phyloP scores from a whole-genome alignment of 441 rosid genomes.

The Adansonia rubrostipa region DNA sequence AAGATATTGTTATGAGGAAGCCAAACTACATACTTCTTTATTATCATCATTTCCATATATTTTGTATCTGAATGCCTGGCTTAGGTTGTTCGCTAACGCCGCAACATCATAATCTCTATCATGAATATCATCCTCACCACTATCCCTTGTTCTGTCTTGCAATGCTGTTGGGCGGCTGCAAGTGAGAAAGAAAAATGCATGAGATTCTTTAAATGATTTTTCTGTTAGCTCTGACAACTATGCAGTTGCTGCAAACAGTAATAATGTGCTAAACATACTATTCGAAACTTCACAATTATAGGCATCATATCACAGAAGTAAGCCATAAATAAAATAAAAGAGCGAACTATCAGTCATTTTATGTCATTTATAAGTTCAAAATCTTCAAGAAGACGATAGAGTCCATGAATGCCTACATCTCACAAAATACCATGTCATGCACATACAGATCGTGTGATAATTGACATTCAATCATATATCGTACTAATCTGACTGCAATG shows the following conservation, averaged over 20 bases:
- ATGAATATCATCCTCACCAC: constrained; percentile 87
- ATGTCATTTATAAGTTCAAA: background rate
- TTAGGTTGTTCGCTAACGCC: constrained; percentile 85
- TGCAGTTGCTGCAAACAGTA: background rate
- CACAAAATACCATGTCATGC: background rate
- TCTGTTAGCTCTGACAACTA: background rate
- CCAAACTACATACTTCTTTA: constrained; percentile 65
- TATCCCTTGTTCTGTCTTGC: constrained; percentile 89
- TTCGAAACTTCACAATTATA: background rate
- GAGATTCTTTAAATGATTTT: background rate
- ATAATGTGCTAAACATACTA: background rate
- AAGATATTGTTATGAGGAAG: background rate
- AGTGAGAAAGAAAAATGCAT: constrained; percentile 22
- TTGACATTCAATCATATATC: background rate
- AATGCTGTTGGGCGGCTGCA: constrained; percentile 91
- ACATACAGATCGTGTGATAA: background rate
- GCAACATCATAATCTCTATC: constrained; percentile 97
- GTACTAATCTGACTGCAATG: constrained; percentile 22
- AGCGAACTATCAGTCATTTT: background rate
- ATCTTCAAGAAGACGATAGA: background rate
- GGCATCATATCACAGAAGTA: background rate
- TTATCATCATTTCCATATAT: constrained; percentile 76
- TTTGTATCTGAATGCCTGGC: constrained; percentile 86
- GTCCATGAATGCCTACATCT: background rate
- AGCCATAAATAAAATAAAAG: constrained; percentile 5